Percentiles rank a stretch among this genome's conserved stretches.
These are phyloP conservation scores for Geranium brycei DNA, from an alignment of 345 rosid genomes.

Conservation along the genomic window DNA sequence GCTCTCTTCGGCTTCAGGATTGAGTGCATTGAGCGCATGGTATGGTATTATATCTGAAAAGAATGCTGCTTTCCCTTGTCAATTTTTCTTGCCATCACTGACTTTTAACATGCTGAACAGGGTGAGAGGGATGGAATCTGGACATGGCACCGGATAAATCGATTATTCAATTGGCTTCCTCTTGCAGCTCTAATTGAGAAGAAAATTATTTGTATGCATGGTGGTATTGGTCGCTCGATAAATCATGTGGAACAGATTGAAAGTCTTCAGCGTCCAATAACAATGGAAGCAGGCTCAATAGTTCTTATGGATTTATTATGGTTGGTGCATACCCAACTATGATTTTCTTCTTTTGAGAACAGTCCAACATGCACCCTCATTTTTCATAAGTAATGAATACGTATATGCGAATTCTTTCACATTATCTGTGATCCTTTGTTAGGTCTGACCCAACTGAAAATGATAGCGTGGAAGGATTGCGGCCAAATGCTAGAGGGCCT, in stretches of 20 bases:
- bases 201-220: constrained; percentile 98
- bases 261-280: constrained; percentile 84
- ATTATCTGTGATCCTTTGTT: constrained; percentile 9
- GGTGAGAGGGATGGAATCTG: constrained; percentile 99
- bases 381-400: not conserved
- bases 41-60: constrained; percentile 22
- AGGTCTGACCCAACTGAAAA: constrained; percentile 99
- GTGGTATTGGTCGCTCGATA: constrained; percentile 97
- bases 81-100: constrained; percentile 7
- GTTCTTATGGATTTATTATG: constrained; percentile 95
- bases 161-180: constrained; percentile 96
- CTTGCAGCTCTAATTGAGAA: constrained; percentile 90
- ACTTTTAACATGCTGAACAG: constrained; percentile 28
- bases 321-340: constrained; percentile 25
- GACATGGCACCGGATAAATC: constrained; percentile 96
- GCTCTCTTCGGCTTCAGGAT: constrained; percentile 97
- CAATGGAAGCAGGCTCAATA: constrained; percentile 95
- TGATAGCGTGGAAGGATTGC: constrained; percentile 96
- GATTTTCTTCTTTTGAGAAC: not conserved
- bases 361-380: no score
- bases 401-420: constrained; percentile 10
- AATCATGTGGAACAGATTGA: constrained; percentile 95
- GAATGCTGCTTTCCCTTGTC: constrained; percentile 10
- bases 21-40: constrained; percentile 99
- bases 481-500: constrained; percentile 98